Conservation (phyloP, 1,139 yeast species). For the Komagataea norvegica region DNA sequence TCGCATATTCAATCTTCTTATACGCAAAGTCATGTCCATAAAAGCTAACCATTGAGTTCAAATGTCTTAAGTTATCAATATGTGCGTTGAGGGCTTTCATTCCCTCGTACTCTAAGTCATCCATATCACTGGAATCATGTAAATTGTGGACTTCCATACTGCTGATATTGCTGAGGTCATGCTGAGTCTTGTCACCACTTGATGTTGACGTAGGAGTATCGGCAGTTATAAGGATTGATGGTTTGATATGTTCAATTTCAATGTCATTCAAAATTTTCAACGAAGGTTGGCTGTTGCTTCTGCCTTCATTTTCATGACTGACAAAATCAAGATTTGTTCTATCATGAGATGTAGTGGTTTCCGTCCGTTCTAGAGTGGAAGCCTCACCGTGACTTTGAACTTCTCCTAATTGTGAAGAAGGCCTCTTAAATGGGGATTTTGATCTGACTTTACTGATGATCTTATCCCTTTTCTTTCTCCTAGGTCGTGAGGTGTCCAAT, state of each 20-base stretch:
- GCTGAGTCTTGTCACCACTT: too few relatives aligned
- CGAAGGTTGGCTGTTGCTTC: background rate
- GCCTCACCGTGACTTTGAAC: too few relatives aligned
- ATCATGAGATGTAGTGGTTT: too few relatives aligned
- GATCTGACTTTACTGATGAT: constrained; percentile 20
- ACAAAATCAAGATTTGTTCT: background rate
- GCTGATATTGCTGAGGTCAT: too few relatives aligned
- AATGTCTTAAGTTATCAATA: constrained; percentile 24
- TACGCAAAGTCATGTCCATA: constrained; percentile 20
- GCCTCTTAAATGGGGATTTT: constrained; percentile 24
- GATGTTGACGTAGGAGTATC: constrained; percentile 5
- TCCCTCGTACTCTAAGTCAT: constrained; percentile 27
- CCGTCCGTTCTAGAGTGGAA: too few relatives aligned
- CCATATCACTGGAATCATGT: too few relatives aligned
- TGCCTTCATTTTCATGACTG: background rate
- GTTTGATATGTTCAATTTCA: constrained; percentile 22
- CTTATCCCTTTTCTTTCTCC: constrained; percentile 17
- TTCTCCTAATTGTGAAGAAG: background rate
- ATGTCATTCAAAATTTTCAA: constrained; percentile 18
- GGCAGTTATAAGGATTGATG: constrained; percentile 9
- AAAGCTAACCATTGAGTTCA: constrained; percentile 19
- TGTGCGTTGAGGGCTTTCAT: constrained; percentile 28
- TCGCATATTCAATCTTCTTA: constrained; percentile 18
- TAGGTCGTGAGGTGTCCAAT: constrained; percentile 11
- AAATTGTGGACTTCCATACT: too few relatives aligned